Evolutionary conservation across 2,329 filamentous ascomycete species (phyloP).

Genomic region (Anthostomella pinea): DNA sequence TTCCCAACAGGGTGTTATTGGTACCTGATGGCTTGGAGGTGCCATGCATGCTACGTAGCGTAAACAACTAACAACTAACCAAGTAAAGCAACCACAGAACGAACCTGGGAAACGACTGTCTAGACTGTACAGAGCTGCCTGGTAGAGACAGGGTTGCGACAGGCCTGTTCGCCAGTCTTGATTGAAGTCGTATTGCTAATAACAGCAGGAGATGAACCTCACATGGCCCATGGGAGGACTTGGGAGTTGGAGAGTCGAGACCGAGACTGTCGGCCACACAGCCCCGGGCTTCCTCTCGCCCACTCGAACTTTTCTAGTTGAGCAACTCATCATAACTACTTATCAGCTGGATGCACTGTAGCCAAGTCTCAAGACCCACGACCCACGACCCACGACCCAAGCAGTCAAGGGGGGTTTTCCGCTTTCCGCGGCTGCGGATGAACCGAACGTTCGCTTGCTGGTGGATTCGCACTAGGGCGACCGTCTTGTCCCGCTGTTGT

Average conservation of each 20-base stretch:
- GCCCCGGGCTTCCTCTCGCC: too few relatives aligned
- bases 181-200: slow-evolving; percentile 10
- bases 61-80: too few relatives aligned
- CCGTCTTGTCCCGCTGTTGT: background rate
- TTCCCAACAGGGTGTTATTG: slow-evolving; percentile 23
- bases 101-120: background rate
- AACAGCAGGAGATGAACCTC: slow-evolving; percentile 12
- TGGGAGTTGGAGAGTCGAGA: too few relatives aligned
- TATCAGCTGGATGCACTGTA: too few relatives aligned
- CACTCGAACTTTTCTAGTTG: too few relatives aligned
- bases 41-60: too few relatives aligned
- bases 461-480: slow-evolving; percentile 19
- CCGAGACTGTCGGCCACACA: too few relatives aligned
- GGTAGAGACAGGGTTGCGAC: slow-evolving; percentile 2
- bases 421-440: slow-evolving; percentile 30
- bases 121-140: slow-evolving; percentile 1
- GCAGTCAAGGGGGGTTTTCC: slow-evolving; percentile 23
- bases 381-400: too few relatives aligned
- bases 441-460: slow-evolving; percentile 10
- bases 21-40: slow-evolving; percentile 30
- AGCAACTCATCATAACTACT: too few relatives aligned
- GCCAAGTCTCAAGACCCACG: too few relatives aligned
- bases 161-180: slow-evolving; percentile 7
- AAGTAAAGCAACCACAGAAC: too few relatives aligned
- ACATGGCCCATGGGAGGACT: slow-evolving; percentile 13